phyloP scores from a whole-genome alignment of 176 grass and related monocot genomes.

The Thinopyrum elongatum region DNA sequence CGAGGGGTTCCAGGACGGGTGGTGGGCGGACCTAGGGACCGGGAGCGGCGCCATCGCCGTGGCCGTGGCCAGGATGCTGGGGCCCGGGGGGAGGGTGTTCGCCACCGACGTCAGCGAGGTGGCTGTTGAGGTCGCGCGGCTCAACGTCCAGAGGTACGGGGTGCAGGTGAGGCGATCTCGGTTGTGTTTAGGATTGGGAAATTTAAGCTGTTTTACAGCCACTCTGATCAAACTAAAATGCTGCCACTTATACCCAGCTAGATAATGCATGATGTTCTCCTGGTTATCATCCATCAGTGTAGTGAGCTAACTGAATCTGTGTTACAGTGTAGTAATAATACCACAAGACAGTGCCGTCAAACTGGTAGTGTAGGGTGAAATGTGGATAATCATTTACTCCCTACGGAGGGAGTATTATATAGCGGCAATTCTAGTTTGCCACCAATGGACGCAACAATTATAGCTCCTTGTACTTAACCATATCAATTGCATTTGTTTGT shows the following conservation, averaged over 20 bases:
- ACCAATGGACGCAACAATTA: background rate
- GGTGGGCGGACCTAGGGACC: constrained; percentile 86
- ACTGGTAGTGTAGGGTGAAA: background rate
- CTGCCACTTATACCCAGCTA: background rate
- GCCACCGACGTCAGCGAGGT: constrained; percentile 71
- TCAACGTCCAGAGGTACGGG: constrained; percentile 65
- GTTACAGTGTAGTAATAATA: background rate
- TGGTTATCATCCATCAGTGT: background rate
- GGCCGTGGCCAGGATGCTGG: constrained; percentile 66
- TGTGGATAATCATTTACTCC: background rate
- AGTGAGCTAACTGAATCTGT: background rate
- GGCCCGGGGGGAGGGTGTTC: constrained; percentile 46
- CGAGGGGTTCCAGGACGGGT: constrained; percentile 45
- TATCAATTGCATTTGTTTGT: background rate
- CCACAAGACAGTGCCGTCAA: background rate
- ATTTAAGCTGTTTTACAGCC: background rate
- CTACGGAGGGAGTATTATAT: background rate
- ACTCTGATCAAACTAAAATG: background rate
- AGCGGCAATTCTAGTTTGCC: background rate
- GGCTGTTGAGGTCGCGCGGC: constrained; percentile 43
- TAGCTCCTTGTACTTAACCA: background rate
- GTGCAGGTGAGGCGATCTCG: constrained; percentile 49
- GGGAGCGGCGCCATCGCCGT: constrained; percentile 82
- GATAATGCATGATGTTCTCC: background rate
- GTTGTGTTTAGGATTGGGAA: background rate